These are phyloP conservation scores for Verticillium isaacii DNA, from an alignment of 2,329 filamentous ascomycete genomes.

Conservation along the genomic window DNA sequence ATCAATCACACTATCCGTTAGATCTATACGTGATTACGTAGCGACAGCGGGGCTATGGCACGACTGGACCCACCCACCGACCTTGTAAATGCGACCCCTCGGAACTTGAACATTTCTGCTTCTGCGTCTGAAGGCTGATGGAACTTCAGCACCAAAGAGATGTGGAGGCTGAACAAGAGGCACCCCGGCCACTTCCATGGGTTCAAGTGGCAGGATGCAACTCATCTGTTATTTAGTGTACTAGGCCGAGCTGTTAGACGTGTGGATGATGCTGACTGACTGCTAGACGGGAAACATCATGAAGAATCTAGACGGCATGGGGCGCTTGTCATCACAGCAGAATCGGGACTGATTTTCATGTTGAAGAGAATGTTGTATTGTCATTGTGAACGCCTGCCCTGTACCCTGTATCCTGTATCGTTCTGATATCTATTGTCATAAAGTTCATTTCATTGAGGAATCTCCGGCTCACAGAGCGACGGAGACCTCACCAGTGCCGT, in stretches of 20 bases:
- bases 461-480: constrained; percentile 3
- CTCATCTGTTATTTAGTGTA: background rate
- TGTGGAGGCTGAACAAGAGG: background rate
- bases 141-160: background rate
- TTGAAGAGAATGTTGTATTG: background rate
- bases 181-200: background rate
- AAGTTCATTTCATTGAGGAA: background rate
- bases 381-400: background rate
- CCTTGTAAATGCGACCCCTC: background rate
- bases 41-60: background rate
- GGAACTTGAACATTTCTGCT: background rate
- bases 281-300: background rate
- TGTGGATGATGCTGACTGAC: background rate
- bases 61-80: background rate
- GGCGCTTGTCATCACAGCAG: too few species aligned
- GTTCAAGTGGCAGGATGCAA: background rate
- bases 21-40: background rate
- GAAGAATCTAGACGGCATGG: too few species aligned
- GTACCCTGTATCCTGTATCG: background rate
- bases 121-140: background rate
- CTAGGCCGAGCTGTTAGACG: too few species aligned
- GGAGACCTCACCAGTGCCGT: constrained; percentile 38
- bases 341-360: background rate
- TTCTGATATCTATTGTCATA: background rate
- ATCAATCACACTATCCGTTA: background rate